Evolutionary conservation across 2,329 filamentous ascomycete genomes (phyloP).

Genomic region (Colletotrichum melonis): DNA sequence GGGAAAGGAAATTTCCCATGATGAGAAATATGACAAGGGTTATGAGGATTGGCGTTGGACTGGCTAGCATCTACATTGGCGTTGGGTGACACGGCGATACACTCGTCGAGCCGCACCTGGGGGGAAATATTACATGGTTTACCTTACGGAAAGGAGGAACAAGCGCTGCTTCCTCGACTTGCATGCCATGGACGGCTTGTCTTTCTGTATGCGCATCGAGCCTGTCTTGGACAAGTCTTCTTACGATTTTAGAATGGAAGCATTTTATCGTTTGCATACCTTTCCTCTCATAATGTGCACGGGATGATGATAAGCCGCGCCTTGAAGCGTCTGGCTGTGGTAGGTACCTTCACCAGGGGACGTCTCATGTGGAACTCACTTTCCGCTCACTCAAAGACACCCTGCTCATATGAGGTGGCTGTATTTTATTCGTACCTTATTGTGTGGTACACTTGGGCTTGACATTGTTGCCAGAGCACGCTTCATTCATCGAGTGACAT

Average conservation of each 20-base stretch:
- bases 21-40: slow-evolving; percentile 34
- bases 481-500: too few species aligned
- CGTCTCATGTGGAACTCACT: slow-evolving; percentile 13
- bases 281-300: neutral
- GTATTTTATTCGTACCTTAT: too few species aligned
- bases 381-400: neutral
- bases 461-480: too few species aligned
- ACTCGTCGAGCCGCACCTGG: slow-evolving; percentile 28
- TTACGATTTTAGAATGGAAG: slow-evolving; percentile 21
- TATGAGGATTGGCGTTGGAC: slow-evolving; percentile 40
- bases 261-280: neutral
- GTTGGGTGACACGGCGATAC: slow-evolving; percentile 38
- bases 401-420: neutral
- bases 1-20: slow-evolving; percentile 9
- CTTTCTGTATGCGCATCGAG: slow-evolving; percentile 22
- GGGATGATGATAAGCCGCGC: neutral
- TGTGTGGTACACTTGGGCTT: too few species aligned
- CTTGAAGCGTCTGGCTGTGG: neutral
- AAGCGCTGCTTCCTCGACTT: slow-evolving; percentile 33
- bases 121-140: slow-evolving; percentile 18
- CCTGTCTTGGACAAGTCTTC: slow-evolving; percentile 22
- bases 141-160: slow-evolving; percentile 27
- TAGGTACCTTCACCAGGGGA: slow-evolving; percentile 17
- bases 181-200: slow-evolving; percentile 29
- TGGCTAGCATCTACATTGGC: slow-evolving; percentile 42